Percentiles rank a stretch among this genome's conserved stretches.
Conservation (phyloP, 2,329 filamentous ascomycete genomes). For the Didymella pinodella region DNA sequence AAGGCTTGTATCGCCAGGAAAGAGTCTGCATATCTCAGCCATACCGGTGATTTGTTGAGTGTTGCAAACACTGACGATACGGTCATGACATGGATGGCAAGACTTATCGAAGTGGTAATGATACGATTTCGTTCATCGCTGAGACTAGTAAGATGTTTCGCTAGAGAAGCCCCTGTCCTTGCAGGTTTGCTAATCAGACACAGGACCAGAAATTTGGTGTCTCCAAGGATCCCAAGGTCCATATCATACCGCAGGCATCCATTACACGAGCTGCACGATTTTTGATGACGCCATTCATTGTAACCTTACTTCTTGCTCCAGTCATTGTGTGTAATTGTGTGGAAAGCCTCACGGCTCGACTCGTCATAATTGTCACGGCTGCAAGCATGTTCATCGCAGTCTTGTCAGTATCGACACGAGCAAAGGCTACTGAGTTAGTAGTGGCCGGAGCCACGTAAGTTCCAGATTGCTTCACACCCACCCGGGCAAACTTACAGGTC, state of each 20-base stretch:
- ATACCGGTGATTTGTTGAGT: not conserved
- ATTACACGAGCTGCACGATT: not conserved
- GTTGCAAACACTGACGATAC: conserved; percentile 1
- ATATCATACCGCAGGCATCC: not conserved
- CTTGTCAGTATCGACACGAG: not conserved
- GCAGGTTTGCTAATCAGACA: not conserved
- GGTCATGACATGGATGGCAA: not conserved
- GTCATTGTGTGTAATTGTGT: not conserved
- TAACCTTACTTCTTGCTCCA: not conserved
- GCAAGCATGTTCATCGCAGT: not conserved
- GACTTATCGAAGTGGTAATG: not conserved
- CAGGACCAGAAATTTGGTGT: not conserved
- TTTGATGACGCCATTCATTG: conserved; percentile 1
- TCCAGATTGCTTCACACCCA: too few species aligned
- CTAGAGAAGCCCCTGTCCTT: too few species aligned
- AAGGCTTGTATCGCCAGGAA: not conserved
- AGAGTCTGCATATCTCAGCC: not conserved
- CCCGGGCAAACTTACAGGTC: not conserved
- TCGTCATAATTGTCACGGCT: not conserved
- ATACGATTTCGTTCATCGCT: not conserved
- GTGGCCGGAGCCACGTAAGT: conserved; percentile 1
- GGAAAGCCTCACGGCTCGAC: not conserved
- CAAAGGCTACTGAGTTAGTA: not conserved
- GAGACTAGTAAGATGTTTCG: not conserved
- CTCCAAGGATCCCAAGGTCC: not conserved